A percentile compares a stretch with the other conserved stretches of the same genome.
Evolutionary conservation across 306 rosid genomes (phyloP).

Genomic region (Quercus mongolica): DNA sequence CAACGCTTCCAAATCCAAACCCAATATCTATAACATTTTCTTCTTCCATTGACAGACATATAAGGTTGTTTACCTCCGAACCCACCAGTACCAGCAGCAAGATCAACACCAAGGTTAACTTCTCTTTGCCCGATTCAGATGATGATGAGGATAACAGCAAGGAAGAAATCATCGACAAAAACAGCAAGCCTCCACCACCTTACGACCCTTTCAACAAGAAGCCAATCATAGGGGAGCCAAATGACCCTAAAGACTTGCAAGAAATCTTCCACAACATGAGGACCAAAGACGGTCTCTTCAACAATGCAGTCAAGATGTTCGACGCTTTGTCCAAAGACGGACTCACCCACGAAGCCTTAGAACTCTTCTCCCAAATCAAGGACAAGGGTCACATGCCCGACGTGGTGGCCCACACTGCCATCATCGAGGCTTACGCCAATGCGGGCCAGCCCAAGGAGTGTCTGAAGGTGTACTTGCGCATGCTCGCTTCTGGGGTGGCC

Average conservation of each 20-base stretch:
- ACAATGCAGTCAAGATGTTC: conserved; percentile 83
- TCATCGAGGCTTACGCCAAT: conserved; percentile 62
- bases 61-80: too few species aligned
- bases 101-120: too few species aligned
- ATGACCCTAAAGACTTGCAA: conserved; percentile 69
- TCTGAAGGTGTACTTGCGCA: conserved; percentile 58
- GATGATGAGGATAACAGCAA: neutral
- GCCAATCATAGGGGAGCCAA: conserved; percentile 43
- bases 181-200: too few species aligned
- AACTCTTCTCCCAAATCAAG: conserved; percentile 65
- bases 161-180: too few species aligned
- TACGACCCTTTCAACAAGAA: conserved; percentile 65
- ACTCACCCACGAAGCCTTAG: conserved; percentile 67
- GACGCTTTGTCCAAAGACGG: conserved; percentile 84
- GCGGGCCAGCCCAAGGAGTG: conserved; percentile 64
- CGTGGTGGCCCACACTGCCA: conserved; percentile 69
- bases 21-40: too few species aligned
- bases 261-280: conserved; percentile 65
- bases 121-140: too few species aligned
- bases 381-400: conserved; percentile 80
- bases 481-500: conserved; percentile 66
- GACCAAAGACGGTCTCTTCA: conserved; percentile 47
- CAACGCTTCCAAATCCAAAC: too few species aligned
- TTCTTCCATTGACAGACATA: too few species aligned
- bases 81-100: too few species aligned